phyloP scores from a whole-genome alignment of 352 stramenopile species.

The Pythium myriotylum region DNA sequence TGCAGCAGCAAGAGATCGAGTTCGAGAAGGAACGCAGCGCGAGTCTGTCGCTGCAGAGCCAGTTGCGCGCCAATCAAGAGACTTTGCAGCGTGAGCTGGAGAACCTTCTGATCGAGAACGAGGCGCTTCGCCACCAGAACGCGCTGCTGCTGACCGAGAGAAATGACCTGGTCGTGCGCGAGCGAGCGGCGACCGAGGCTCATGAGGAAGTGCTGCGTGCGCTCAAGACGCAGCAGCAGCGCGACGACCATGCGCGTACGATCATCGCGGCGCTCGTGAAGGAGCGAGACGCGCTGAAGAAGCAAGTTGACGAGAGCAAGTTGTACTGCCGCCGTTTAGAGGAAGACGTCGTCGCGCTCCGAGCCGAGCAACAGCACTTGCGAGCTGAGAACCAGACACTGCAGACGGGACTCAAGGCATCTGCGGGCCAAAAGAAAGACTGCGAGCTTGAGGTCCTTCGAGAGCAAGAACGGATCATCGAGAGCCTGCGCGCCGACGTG shows the following conservation, averaged over 20 bases:
- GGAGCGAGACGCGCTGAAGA: constrained; percentile 36
- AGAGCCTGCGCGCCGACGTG: constrained; percentile 55
- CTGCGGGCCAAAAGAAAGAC: constrained; percentile 21
- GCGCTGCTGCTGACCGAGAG: constrained; percentile 28
- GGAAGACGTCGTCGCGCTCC: constrained; percentile 45
- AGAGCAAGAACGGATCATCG: constrained; percentile 53
- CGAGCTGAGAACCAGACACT: constrained; percentile 46
- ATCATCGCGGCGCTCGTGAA: constrained; percentile 24
- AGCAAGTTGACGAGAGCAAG: constrained; percentile 50
- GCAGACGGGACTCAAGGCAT: constrained; percentile 36
- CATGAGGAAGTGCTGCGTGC: constrained; percentile 57
- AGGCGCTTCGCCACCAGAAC: constrained; percentile 48
- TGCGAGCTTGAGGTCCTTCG: constrained; percentile 38
- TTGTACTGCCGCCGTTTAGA: constrained; percentile 53
- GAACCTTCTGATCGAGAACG: constrained; percentile 46
- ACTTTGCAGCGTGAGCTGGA: constrained; percentile 35
- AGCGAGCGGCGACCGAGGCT: constrained; percentile 31
- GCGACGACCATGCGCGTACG: constrained; percentile 36
- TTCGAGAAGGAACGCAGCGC: constrained; percentile 33
- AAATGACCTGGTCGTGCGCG: constrained; percentile 30
- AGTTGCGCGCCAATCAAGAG: constrained; percentile 4
- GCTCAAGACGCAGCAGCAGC: constrained; percentile 46
- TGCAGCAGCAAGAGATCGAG: constrained; percentile 43
- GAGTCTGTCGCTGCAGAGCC: constrained; percentile 18
- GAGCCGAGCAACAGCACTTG: constrained; percentile 47